Conservation (phyloP, 345 rosid species). For the Passiflora organensis region DNA sequence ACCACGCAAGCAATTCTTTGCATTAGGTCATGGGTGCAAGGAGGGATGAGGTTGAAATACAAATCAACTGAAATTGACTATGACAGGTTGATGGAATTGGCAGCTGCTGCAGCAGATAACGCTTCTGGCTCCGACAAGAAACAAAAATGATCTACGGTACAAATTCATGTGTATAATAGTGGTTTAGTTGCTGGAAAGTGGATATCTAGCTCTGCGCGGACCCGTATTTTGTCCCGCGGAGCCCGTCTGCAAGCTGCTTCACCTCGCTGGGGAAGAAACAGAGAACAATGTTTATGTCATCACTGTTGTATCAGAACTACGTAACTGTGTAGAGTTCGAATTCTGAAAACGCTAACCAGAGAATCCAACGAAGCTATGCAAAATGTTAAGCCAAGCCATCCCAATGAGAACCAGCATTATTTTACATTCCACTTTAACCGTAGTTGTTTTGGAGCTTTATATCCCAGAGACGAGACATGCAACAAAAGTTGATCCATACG, state of each 20-base stretch:
- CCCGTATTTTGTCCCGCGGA: not conserved
- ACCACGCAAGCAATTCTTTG: constrained; percentile 67
- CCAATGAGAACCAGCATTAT: too few relatives aligned
- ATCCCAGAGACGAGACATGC: too few relatives aligned
- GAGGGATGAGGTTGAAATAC: constrained; percentile 66
- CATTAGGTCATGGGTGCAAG: constrained; percentile 77
- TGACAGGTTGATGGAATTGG: constrained; percentile 77
- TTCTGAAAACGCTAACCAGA: constrained; percentile 22
- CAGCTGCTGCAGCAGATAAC: constrained; percentile 40
- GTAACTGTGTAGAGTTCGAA: constrained; percentile 25
- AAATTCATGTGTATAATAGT: not conserved
- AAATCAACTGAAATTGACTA: constrained; percentile 73
- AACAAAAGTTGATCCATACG: too few relatives aligned
- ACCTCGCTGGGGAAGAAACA: not conserved
- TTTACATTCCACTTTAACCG: too few relatives aligned
- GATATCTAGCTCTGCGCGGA: too few relatives aligned
- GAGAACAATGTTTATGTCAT: not conserved
- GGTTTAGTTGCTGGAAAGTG: constrained; percentile 9
- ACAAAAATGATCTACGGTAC: constrained; percentile 30
- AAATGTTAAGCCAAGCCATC: too few relatives aligned
- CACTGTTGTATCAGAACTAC: constrained; percentile 17
- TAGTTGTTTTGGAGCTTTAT: too few relatives aligned
- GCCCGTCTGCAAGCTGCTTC: not conserved
- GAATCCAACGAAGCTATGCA: not conserved
- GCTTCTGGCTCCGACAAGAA: constrained; percentile 46